These are phyloP conservation scores for Cryomyces antarcticus DNA, from an alignment of 495 filamentous ascomycete species.

Conservation along the genomic window DNA sequence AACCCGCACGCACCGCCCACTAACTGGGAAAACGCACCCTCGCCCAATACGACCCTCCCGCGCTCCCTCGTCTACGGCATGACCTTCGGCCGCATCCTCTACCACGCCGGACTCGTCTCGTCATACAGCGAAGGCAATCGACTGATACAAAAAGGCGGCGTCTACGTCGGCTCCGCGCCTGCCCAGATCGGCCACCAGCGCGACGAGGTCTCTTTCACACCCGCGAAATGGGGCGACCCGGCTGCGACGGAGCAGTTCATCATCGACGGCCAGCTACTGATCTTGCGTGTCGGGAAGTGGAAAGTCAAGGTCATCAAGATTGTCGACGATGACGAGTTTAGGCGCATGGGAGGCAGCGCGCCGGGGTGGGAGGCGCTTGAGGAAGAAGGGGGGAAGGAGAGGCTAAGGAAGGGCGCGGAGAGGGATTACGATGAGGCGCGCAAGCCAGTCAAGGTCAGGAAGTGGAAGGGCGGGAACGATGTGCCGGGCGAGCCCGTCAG, in stretches of 20 bases:
- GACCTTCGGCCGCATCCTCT: constrained; percentile 7
- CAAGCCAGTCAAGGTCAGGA: too few relatives aligned
- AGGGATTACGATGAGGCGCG: too few relatives aligned
- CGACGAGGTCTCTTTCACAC: constrained; percentile 24
- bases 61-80: constrained; percentile 1
- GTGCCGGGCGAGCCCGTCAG: too few relatives aligned
- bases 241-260: constrained; percentile 27
- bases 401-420: too few relatives aligned
- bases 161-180: constrained; percentile 5
- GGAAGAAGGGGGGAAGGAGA: neutral
- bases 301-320: constrained; percentile 56
- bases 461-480: too few relatives aligned
- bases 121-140: constrained; percentile 5
- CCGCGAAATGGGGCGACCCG: neutral
- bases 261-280: constrained; percentile 38
- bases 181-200: constrained; percentile 9
- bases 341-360: constrained; percentile 3
- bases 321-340: constrained; percentile 47
- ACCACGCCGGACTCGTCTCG: constrained; percentile 4
- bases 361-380: constrained; percentile 7
- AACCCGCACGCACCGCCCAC: neutral
- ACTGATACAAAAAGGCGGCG: constrained; percentile 5
- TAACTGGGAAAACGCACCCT: neutral
- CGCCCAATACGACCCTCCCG: neutral
- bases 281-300: constrained; percentile 62